Conservation (phyloP, 108 stramenopile genomes). For the Skeletonema menzelii region DNA sequence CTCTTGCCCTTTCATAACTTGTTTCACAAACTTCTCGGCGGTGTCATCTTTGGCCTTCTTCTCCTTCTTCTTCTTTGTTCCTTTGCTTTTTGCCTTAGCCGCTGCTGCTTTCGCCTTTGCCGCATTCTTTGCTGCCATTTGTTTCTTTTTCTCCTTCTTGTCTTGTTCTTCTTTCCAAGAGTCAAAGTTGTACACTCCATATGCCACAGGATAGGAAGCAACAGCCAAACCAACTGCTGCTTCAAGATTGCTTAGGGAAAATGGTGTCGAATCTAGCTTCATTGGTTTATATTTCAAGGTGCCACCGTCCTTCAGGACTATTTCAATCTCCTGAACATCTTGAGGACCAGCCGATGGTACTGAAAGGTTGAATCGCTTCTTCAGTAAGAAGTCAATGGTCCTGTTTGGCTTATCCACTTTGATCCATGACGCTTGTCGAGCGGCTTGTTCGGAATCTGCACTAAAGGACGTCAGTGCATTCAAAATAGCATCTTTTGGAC, state of each 20-base stretch:
- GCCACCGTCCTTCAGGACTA: neutral
- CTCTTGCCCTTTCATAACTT: slow-evolving; percentile 14
- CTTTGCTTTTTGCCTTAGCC: slow-evolving; percentile 1
- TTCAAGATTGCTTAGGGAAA: slow-evolving; percentile 33
- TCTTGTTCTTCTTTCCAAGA: slow-evolving; percentile 33
- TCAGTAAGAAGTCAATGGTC: slow-evolving; percentile 32
- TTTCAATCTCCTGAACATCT: neutral
- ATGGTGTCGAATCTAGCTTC: slow-evolving; percentile 9
- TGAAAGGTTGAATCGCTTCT: slow-evolving; percentile 24
- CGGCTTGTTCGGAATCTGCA: slow-evolving; percentile 14
- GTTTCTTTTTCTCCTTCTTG: slow-evolving; percentile 19
- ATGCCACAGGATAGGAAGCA: slow-evolving; percentile 34
- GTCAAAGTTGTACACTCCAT: slow-evolving; percentile 36
- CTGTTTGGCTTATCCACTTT: slow-evolving; percentile 36
- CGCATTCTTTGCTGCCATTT: slow-evolving; percentile 32
- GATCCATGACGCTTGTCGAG: slow-evolving; percentile 35
- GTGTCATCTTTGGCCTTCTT: neutral
- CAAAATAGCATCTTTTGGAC: slow-evolving; percentile 39
- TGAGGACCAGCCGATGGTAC: neutral
- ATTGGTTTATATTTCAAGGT: neutral
- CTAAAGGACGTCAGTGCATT: slow-evolving; percentile 31
- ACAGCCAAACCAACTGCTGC: slow-evolving; percentile 17
- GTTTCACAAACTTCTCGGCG: neutral
- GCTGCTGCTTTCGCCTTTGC: slow-evolving; percentile 7
- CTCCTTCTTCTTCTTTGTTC: neutral